phyloP scores from a whole-genome alignment of 78 protist genomes.

The Trichosphaerium sp. region DNA sequence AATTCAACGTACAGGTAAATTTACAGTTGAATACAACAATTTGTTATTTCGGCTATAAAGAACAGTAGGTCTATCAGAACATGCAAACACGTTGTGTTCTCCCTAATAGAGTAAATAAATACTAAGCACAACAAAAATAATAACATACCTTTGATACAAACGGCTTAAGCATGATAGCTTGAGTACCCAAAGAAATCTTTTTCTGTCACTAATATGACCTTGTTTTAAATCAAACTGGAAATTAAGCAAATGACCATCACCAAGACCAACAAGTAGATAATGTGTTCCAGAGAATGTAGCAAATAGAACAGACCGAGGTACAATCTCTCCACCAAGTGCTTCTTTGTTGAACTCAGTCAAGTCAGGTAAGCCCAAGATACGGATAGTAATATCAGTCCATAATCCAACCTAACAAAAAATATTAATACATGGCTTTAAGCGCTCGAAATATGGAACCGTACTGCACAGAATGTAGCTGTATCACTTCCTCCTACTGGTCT shows the following conservation, averaged over 20 bases:
- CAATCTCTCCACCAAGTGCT: slow-evolving; percentile 35
- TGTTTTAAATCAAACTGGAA: slow-evolving; percentile 46
- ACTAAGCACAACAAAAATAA: not conserved
- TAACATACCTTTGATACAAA: not conserved
- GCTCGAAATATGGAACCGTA: too few species aligned
- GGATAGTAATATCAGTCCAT: slow-evolving; percentile 63
- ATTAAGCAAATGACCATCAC: slow-evolving; percentile 76
- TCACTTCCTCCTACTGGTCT: slow-evolving; percentile 1
- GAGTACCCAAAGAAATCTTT: slow-evolving; percentile 64
- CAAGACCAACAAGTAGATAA: slow-evolving; percentile 59
- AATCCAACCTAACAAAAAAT: slow-evolving; percentile 51
- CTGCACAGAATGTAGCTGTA: too few species aligned
- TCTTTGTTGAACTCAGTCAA: slow-evolving; percentile 21
- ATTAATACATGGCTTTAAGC: too few species aligned
- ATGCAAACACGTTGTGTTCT: slow-evolving; percentile 57
- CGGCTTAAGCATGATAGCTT: slow-evolving; percentile 50
- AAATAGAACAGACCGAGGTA: slow-evolving; percentile 68
- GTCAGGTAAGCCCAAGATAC: slow-evolving; percentile 48
- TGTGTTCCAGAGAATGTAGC: slow-evolving; percentile 25
- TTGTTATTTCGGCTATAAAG: slow-evolving; percentile 44
- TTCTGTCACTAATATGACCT: slow-evolving; percentile 55
- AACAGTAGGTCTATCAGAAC: slow-evolving; percentile 80
- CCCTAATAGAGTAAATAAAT: slow-evolving; percentile 13
- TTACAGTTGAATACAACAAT: slow-evolving; percentile 65
- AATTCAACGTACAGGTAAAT: too few species aligned